A percentile compares a stretch with the other conserved stretches of the same genome.
These are phyloP conservation scores for Apiospora arundinis DNA, from an alignment of 2,329 filamentous ascomycete genomes.

Conservation along the genomic window DNA sequence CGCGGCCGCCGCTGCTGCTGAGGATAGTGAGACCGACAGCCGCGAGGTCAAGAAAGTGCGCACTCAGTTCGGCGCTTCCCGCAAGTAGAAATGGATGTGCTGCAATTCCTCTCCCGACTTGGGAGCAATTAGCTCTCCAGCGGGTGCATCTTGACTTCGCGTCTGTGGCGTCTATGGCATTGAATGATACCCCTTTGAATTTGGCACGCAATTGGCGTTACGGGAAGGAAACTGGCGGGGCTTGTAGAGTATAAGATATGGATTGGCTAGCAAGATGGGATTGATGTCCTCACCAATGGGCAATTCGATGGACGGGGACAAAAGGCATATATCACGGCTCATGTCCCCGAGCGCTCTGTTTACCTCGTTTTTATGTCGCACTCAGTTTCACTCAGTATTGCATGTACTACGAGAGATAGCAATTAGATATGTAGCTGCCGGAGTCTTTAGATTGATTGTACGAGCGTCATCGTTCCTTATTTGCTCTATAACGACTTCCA, in stretches of 20 bases:
- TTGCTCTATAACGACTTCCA: too few species aligned
- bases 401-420: too few species aligned
- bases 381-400: too few species aligned
- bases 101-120: not conserved
- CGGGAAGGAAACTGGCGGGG: not conserved
- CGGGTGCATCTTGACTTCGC: not conserved
- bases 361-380: too few species aligned
- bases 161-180: constrained; percentile 8
- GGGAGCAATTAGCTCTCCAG: not conserved
- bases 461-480: too few species aligned
- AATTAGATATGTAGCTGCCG: too few species aligned
- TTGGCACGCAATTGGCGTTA: constrained; percentile 12
- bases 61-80: constrained; percentile 62
- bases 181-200: constrained; percentile 15
- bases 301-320: too few species aligned
- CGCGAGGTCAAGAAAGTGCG: constrained; percentile 60
- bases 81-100: constrained; percentile 46
- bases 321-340: not conserved
- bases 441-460: too few species aligned
- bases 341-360: too few species aligned
- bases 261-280: not conserved
- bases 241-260: not conserved
- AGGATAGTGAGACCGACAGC: constrained; percentile 66
- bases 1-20: constrained; percentile 46
- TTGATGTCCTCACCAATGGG: too few species aligned